Evolutionary conservation across 116 monocot genomes (phyloP).

Genomic region (Phalaenopsis hybrid): DNA sequence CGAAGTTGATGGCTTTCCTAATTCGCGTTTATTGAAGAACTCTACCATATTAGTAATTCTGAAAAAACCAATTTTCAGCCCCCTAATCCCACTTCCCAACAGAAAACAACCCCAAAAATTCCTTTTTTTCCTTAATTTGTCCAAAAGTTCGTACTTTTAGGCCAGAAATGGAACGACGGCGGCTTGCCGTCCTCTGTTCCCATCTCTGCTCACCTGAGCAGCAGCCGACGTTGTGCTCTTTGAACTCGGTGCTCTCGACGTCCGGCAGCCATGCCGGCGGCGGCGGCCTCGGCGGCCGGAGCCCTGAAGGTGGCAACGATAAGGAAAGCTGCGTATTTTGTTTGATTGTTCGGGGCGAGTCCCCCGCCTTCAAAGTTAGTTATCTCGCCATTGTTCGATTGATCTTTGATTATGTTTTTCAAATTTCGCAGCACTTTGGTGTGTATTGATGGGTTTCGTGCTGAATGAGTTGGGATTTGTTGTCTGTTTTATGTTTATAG

Average conservation of each 20-base stretch:
- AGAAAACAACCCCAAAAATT: neutral
- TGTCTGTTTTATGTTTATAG: neutral
- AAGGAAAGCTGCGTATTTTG: slow-evolving; percentile 51
- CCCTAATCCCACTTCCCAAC: neutral
- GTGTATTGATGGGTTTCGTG: neutral
- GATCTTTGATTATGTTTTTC: neutral
- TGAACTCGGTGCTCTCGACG: slow-evolving; percentile 8
- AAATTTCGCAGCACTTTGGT: neutral
- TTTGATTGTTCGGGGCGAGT: slow-evolving; percentile 44
- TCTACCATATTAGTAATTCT: neutral
- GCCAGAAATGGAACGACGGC: slow-evolving; percentile 23
- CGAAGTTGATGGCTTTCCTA: neutral
- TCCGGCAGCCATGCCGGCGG: slow-evolving; percentile 10
- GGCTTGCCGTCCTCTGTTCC: slow-evolving; percentile 43
- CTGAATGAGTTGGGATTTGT: neutral
- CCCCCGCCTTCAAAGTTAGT: slow-evolving; percentile 61
- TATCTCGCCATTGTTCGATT: neutral
- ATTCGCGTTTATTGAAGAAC: neutral
- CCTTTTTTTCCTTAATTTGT: too few relatives aligned
- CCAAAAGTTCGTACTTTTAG: neutral
- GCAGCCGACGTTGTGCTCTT: neutral
- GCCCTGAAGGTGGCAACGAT: neutral
- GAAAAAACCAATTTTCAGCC: neutral
- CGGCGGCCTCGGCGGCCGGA: neutral
- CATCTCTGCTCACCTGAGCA: slow-evolving; percentile 35